phyloP scores from a whole-genome alignment of 2,329 filamentous ascomycete species.

The Verticillium klebahnii region DNA sequence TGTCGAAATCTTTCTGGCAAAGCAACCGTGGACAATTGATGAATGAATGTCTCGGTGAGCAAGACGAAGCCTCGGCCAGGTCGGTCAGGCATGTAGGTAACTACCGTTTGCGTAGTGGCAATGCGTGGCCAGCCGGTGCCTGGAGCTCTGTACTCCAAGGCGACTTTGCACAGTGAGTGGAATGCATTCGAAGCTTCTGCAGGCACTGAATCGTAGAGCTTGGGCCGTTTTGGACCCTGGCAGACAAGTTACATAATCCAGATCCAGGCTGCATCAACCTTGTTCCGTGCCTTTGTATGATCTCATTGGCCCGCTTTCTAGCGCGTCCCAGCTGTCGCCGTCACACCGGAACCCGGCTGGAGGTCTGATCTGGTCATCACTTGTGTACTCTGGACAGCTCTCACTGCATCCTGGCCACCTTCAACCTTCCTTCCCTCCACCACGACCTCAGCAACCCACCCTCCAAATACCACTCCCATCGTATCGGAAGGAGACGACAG shows the following conservation, averaged over 20 bases:
- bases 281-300: conserved; percentile 14
- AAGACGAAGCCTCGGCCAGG: background rate
- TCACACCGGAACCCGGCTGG: conserved; percentile 2
- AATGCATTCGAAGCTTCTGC: conserved; percentile 5
- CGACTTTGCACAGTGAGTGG: background rate
- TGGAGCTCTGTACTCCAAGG: background rate
- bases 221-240: conserved; percentile 6
- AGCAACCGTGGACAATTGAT: background rate
- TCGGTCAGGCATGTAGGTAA: background rate
- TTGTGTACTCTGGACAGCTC: conserved; percentile 5
- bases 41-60: too few relatives aligned
- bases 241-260: conserved; percentile 9
- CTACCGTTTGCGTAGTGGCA: background rate
- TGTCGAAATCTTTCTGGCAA: background rate
- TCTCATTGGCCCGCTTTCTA: conserved; percentile 13
- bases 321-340: conserved; percentile 6
- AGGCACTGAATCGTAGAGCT: conserved; percentile 12
- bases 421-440: conserved; percentile 4
- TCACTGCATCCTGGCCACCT: conserved; percentile 7
- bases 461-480: background rate
- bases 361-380: conserved; percentile 4
- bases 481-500: conserved; percentile 4
- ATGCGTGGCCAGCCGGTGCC: conserved; percentile 1
- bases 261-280: conserved; percentile 10
- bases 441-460: background rate